Conservation (phyloP, 1,139 yeast genomes). For the Pichia sp. region DNA sequence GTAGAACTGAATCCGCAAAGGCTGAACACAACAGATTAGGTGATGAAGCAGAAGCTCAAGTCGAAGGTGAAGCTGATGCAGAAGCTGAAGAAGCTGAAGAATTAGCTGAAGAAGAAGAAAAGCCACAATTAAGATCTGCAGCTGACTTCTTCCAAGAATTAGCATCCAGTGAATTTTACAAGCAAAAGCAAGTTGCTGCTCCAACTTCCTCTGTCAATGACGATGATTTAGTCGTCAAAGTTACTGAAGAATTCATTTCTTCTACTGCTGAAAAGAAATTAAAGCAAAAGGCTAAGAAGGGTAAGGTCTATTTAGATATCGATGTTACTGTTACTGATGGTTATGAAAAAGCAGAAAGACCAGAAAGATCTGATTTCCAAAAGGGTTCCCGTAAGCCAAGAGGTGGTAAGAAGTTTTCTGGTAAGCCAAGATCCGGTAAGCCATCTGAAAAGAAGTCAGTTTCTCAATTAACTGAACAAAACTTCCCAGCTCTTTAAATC, state of each 20-base stretch:
- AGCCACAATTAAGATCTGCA: constrained; percentile 47
- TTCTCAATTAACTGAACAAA: constrained; percentile 39
- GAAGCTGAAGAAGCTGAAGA: constrained; percentile 42
- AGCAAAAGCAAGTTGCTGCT: constrained; percentile 49
- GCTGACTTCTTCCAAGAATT: constrained; percentile 69
- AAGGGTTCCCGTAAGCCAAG: constrained; percentile 22
- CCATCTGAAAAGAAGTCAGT: constrained; percentile 32
- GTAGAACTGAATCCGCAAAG: constrained; percentile 80
- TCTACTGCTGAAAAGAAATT: constrained; percentile 54
- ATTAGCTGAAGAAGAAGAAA: constrained; percentile 31
- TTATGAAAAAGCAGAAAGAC: constrained; percentile 18
- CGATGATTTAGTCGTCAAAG: constrained; percentile 54
- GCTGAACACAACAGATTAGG: constrained; percentile 85
- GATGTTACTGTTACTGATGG: constrained; percentile 60
- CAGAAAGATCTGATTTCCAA: constrained; percentile 26
- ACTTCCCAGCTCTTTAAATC: constrained; percentile 53
- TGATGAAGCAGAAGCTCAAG: constrained; percentile 60
- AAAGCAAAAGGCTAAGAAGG: constrained; percentile 59
- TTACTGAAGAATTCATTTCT: constrained; percentile 49
- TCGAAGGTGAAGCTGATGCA: constrained; percentile 60
- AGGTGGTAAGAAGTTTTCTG: constrained; percentile 14
- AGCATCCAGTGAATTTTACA: constrained; percentile 28
- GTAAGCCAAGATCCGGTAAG: constrained; percentile 11
- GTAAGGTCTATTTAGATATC: constrained; percentile 62
- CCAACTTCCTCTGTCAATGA: constrained; percentile 56